Evolutionary conservation across 1,139 yeast genomes (phyloP).

Genomic region (Candida tetrigidarum): DNA sequence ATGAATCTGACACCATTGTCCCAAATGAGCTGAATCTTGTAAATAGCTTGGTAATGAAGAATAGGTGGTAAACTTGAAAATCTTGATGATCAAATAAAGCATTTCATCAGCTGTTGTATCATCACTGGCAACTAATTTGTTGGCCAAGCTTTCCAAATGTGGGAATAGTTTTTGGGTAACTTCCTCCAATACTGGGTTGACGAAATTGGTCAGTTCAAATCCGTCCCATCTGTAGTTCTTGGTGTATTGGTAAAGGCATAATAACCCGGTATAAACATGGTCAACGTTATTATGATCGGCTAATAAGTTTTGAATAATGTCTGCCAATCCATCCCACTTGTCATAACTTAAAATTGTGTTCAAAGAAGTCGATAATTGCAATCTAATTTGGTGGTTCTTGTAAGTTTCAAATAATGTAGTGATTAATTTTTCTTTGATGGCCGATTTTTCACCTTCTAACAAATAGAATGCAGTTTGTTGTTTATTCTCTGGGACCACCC

Average conservation of each 20-base stretch:
- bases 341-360: constrained; percentile 45
- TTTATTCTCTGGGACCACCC: constrained; percentile 53
- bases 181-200: constrained; percentile 50
- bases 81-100: constrained; percentile 63
- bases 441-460: constrained; percentile 50
- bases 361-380: constrained; percentile 49
- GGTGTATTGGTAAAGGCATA: constrained; percentile 58
- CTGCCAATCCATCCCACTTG: constrained; percentile 50
- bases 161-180: constrained; percentile 58
- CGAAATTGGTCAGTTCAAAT: constrained; percentile 43
- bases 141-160: constrained; percentile 52
- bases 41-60: constrained; percentile 63
- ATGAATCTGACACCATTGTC: constrained; percentile 68
- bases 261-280: constrained; percentile 60
- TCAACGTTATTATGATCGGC: constrained; percentile 48
- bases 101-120: constrained; percentile 52
- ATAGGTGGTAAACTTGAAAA: constrained; percentile 64
- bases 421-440: constrained; percentile 56
- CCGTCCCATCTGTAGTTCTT: constrained; percentile 62
- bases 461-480: constrained; percentile 33
- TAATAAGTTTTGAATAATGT: constrained; percentile 44
- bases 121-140: constrained; percentile 38
- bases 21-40: constrained; percentile 52
- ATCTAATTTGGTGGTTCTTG: constrained; percentile 35
- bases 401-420: constrained; percentile 45